Percentiles rank a stretch among this genome's conserved stretches.
Conservation (phyloP, 495 filamentous ascomycete species). For the Podospora pseudopauciseta region DNA sequence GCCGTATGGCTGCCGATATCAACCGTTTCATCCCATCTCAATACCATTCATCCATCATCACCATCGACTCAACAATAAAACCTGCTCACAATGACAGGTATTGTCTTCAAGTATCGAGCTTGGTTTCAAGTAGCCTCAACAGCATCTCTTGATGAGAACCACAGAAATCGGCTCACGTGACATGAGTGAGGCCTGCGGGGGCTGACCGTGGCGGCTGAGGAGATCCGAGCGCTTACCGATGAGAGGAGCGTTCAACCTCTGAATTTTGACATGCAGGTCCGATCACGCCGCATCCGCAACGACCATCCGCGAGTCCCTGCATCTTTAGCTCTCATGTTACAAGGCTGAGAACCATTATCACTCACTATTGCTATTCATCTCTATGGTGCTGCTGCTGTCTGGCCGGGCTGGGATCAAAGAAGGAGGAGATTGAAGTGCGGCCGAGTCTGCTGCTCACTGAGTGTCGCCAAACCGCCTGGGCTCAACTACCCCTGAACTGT, state of each 20-base stretch:
- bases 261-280: constrained; percentile 10
- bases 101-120: not conserved
- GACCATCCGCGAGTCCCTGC: constrained; percentile 1
- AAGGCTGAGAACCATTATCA: not conserved
- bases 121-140: not conserved
- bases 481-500: not conserved
- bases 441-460: constrained; percentile 4
- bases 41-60: not conserved
- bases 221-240: constrained; percentile 4
- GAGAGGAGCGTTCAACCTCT: constrained; percentile 12
- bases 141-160: not conserved
- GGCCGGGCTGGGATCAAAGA: constrained; percentile 16
- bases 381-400: constrained; percentile 18
- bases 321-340: not conserved
- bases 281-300: constrained; percentile 6
- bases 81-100: not conserved
- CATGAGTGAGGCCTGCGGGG: not conserved
- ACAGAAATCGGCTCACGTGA: constrained; percentile 15
- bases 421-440: constrained; percentile 26
- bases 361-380: constrained; percentile 8
- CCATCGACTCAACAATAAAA: not conserved
- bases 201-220: constrained; percentile 17
- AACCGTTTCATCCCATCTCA: not conserved
- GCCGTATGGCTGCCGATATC: not conserved
- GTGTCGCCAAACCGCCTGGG: not conserved